These are phyloP conservation scores for Delonix regia DNA, from an alignment of 306 rosid species.

Conservation along the genomic window DNA sequence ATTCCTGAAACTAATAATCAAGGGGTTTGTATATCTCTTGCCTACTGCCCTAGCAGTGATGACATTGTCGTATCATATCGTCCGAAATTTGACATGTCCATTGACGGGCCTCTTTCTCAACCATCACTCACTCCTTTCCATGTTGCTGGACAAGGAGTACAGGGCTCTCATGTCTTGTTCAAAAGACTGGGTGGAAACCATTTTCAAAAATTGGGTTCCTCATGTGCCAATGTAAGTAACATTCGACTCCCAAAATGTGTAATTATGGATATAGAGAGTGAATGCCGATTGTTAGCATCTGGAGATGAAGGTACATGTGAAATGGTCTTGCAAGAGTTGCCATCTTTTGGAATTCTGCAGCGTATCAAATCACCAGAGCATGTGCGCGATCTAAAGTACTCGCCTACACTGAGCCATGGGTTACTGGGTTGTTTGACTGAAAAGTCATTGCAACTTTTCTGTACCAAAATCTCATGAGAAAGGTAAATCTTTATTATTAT, in stretches of 20 bases:
- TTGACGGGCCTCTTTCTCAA: slow-evolving; percentile 52
- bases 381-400: slow-evolving; percentile 73
- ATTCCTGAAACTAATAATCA: slow-evolving; percentile 67
- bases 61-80: slow-evolving; percentile 84
- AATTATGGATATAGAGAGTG: slow-evolving; percentile 48
- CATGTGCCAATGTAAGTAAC: slow-evolving; percentile 56
- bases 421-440: slow-evolving; percentile 69
- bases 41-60: slow-evolving; percentile 68
- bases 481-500: slow-evolving; percentile 28
- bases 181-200: slow-evolving; percentile 40
- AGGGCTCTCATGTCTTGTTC: slow-evolving; percentile 67
- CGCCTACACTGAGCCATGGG: slow-evolving; percentile 47
- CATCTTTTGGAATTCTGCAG: slow-evolving; percentile 67
- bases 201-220: slow-evolving; percentile 59
- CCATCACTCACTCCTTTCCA: slow-evolving; percentile 49
- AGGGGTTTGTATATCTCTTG: slow-evolving; percentile 91
- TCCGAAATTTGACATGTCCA: slow-evolving; percentile 62
- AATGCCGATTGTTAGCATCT: slow-evolving; percentile 61
- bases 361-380: slow-evolving; percentile 50
- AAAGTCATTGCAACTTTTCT: slow-evolving; percentile 64
- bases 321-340: slow-evolving; percentile 73
- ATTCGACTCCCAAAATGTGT: slow-evolving; percentile 69
- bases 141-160: slow-evolving; percentile 58
- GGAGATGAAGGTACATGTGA: slow-evolving; percentile 61
- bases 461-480: slow-evolving; percentile 42